Base-by-base conservation (phyloP, 2,329 filamentous ascomycete species). In the Alternaria solani region DNA sequence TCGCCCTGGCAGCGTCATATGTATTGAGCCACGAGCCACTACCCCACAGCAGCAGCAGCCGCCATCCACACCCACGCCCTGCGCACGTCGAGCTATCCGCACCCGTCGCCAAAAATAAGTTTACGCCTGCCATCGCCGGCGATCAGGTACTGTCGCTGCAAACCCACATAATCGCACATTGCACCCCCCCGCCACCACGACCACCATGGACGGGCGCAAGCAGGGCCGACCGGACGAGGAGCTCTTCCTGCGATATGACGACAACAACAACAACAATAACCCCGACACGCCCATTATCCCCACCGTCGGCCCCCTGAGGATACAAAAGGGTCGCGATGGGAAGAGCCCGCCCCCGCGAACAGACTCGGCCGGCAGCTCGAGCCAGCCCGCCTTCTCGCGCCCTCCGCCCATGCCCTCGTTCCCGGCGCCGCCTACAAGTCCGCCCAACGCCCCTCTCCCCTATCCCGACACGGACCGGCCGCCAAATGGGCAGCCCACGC, bases 261-360 rank as follows among this genome's bases (percentile, higher is more conserved):
- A 78, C 55, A 81, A 79, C 56, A 78, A 80, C 75, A 51, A 66
- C 34, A 80, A 78, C 55, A 81, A 78, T 55, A 81, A 79, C 56
- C 78, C 80, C 46, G 88, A 93, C 71, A 93, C 91, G 71, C 91
- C 93, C 59, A 92, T 91, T n/a, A 87, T 96, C 69, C 91, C 93
- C 59, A 92, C 91, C 18, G 87, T 96, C 69, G 91, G 91, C 72
- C 93, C 93, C 61, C 80, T 97, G 79, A 88, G 92, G 73, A 96
- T 96, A 77, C 90, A 89, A 82, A 96, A 96, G 79, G 65, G 64
- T 0, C 88, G 89, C 57, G 87, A 88, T 72, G 80, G 84, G 49
- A 80, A 73, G 67, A 77, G 79, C 59, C 80, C 79, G 47, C 87
- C 87, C 69, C 87, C 86, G 51, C 83, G 71, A 71, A 72, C 77